Evolutionary conservation across 73 alveolate genomes (phyloP).

Genomic region (Uronychia setigera): DNA sequence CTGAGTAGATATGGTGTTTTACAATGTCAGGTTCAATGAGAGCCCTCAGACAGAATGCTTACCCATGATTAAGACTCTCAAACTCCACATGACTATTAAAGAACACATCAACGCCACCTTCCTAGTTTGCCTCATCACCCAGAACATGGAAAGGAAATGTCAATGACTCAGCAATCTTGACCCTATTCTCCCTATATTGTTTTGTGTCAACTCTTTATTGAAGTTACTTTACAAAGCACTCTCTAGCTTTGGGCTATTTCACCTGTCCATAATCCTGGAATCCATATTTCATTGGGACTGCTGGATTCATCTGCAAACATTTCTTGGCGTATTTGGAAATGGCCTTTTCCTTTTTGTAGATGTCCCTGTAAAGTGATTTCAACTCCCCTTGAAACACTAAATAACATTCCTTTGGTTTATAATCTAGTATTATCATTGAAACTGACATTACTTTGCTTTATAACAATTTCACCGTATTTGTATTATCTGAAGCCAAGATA

Average conservation of each 20-base stretch:
- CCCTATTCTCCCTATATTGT: background rate
- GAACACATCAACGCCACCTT: background rate
- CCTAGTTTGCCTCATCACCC: background rate
- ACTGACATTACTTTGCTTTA: background rate
- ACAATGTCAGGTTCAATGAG: background rate
- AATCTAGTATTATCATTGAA: background rate
- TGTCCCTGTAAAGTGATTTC: background rate
- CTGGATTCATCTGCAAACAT: background rate
- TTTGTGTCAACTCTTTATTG: background rate
- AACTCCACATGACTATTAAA: background rate
- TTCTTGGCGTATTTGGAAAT: background rate
- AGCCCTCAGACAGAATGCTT: background rate
- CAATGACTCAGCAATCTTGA: background rate
- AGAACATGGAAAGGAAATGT: background rate
- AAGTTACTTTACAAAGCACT: background rate
- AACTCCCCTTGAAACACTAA: background rate
- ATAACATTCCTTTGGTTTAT: background rate
- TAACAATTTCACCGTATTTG: background rate
- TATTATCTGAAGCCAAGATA: background rate
- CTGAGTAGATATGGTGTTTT: background rate
- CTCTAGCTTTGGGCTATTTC: background rate
- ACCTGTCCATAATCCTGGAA: background rate
- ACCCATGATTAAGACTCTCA: background rate
- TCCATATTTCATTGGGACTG: background rate
- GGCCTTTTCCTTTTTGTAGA: background rate